These are phyloP conservation scores for Fusarium verrucosum DNA, from an alignment of 2,329 filamentous ascomycete genomes.

Conservation along the genomic window DNA sequence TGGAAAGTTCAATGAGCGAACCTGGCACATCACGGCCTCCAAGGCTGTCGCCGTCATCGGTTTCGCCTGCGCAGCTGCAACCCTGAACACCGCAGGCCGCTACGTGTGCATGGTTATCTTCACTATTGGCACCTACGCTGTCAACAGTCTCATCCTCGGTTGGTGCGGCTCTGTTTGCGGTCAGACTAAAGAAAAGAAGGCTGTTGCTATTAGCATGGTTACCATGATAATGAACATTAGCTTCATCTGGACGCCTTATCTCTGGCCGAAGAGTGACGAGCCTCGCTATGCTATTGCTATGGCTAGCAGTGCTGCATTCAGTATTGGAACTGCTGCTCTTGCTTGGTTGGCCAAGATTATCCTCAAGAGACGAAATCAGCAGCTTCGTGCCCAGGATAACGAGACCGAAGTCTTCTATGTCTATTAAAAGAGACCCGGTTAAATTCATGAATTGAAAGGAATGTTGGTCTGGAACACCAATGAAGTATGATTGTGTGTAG, in stretches of 20 bases:
- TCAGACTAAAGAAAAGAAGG: conserved; percentile 61
- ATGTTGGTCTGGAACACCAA: too few species aligned
- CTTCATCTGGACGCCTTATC: conserved; percentile 44
- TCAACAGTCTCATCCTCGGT: conserved; percentile 58
- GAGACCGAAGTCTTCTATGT: conserved; percentile 46
- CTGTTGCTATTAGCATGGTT: conserved; percentile 52
- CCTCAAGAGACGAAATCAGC: conserved; percentile 50
- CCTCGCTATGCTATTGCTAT: conserved; percentile 39
- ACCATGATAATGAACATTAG: conserved; percentile 43
- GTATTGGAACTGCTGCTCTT: conserved; percentile 49
- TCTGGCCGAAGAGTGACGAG: conserved; percentile 40
- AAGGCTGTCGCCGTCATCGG: conserved; percentile 52
- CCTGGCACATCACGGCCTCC: conserved; percentile 57
- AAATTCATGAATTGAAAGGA: neutral
- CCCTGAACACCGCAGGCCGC: conserved; percentile 33
- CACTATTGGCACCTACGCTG: conserved; percentile 51
- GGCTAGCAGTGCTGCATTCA: conserved; percentile 41
- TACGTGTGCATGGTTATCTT: conserved; percentile 52
- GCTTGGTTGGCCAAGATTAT: conserved; percentile 53
- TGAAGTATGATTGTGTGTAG: neutral
- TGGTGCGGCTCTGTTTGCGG: conserved; percentile 56
- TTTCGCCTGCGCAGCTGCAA: conserved; percentile 41
- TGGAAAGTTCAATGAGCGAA: conserved; percentile 57
- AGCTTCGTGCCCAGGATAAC: conserved; percentile 43
- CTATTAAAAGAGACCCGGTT: conserved; percentile 32